Conservation (phyloP, 106 monocot genomes). For the Phalaenopsis equestris region DNA sequence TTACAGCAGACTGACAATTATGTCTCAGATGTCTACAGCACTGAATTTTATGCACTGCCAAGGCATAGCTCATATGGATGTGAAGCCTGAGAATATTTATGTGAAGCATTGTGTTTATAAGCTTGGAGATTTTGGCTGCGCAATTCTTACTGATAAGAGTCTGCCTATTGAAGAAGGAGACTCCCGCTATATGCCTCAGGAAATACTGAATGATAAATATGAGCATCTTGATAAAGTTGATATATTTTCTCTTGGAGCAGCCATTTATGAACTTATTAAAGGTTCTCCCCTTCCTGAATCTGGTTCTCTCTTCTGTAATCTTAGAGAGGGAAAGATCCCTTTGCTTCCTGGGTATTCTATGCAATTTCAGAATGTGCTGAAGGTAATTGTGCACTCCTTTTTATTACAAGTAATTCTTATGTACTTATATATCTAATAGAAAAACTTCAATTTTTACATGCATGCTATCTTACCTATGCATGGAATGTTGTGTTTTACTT, state of each 20-base stretch:
- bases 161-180: constrained; percentile 91
- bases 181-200: constrained; percentile 88
- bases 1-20: not conserved
- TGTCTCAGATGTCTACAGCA: constrained; percentile 68
- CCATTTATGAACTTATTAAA: constrained; percentile 77
- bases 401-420: too few species aligned
- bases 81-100: constrained; percentile 98
- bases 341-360: constrained; percentile 80
- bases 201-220: constrained; percentile 78
- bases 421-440: too few species aligned
- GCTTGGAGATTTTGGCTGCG: constrained; percentile 96
- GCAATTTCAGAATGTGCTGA: constrained; percentile 70
- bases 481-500: too few species aligned
- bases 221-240: constrained; percentile 94
- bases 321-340: constrained; percentile 81
- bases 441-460: too few species aligned
- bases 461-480: too few species aligned
- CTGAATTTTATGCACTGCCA: constrained; percentile 70
- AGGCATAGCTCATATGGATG: constrained; percentile 87
- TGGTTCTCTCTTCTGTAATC: constrained; percentile 66
- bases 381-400: constrained; percentile 33
- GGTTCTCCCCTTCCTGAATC: constrained; percentile 75
- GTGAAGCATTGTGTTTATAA: constrained; percentile 69
- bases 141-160: constrained; percentile 63
- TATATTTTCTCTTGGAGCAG: constrained; percentile 81